Percentiles rank a stretch among this genome's conserved stretches.
phyloP scores from a whole-genome alignment of 2,329 filamentous ascomycete genomes.

The Pseudohalonectria lignicola region DNA sequence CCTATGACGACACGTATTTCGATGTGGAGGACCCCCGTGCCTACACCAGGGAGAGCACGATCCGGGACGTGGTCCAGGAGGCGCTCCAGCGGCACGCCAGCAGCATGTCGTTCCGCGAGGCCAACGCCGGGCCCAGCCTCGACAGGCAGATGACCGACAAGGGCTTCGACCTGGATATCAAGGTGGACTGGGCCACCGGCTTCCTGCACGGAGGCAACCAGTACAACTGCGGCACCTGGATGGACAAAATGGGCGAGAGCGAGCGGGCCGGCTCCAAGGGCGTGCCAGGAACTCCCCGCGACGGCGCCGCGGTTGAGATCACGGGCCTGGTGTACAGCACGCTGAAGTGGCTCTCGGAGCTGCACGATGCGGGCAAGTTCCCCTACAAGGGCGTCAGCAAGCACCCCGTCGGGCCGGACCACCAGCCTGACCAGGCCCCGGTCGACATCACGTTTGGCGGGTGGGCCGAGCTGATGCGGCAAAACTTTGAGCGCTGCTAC shows the following conservation, averaged over 20 bases:
- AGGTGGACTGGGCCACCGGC: constrained; percentile 83
- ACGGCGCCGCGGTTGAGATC: constrained; percentile 92
- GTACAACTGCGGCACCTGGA: constrained; percentile 95
- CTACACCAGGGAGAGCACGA: constrained; percentile 72
- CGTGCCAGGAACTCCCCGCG: constrained; percentile 88
- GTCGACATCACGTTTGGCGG: constrained; percentile 55
- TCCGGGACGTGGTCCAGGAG: constrained; percentile 88
- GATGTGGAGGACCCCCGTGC: constrained; percentile 68
- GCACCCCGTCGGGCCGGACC: background rate
- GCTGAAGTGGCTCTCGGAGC: constrained; percentile 63
- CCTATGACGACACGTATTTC: constrained; percentile 96
- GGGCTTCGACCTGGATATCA: constrained; percentile 85
- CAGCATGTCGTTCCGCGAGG: constrained; percentile 86
- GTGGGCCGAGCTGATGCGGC: constrained; percentile 73
- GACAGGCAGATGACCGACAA: constrained; percentile 89
- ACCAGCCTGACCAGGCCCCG: constrained; percentile 10
- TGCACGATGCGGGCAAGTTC: constrained; percentile 60
- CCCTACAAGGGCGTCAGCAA: constrained; percentile 63
- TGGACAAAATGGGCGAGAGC: constrained; percentile 99
- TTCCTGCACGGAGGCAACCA: constrained; percentile 93
- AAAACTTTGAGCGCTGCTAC: constrained; percentile 87
- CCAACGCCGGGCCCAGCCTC: constrained; percentile 80
- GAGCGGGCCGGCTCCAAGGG: constrained; percentile 85
- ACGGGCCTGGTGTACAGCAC: constrained; percentile 88
- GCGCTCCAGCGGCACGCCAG: constrained; percentile 83